Base-by-base conservation (phyloP, 2,329 filamentous ascomycete species). In the Xylariaceae sp. region DNA sequence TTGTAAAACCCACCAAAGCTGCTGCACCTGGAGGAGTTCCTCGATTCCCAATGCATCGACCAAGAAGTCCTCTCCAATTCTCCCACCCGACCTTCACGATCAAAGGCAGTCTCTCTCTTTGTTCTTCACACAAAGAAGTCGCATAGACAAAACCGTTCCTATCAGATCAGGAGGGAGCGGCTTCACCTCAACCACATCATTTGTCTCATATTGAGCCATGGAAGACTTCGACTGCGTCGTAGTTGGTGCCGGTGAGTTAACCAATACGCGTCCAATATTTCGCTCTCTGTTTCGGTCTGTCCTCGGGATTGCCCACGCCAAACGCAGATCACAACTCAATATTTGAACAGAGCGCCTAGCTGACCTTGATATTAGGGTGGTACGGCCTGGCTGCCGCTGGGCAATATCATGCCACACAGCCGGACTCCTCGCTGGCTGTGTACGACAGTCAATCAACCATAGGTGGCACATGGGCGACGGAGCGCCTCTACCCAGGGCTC, bases 401-500 rank as follows among this genome's bases (percentile, higher is more conserved):
- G 72, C 82, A 82, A 18, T 85, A 84, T 68, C 79, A 80, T 56
- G 76, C 83, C 63, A 69, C 86, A 45, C 78, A 88, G 64, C 86
- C 86, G 0, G 69, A 75, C n/a, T 76, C 78, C 56, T 79, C 78
- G 1, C 69, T 89, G 23, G 73, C 79, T 1, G 68, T 90, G 8
- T 73, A 89, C 35, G 88, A 90, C 51, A 73, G 77, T 4, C 77
- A 78, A 9, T 70, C 76, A 10, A 81, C 82, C 0, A 67, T 86
- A 4, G 89, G 89, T 1, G 89, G 89, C 3, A 84, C 85, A 13
- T 92, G 88, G 89, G 82, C 85, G 7, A 76, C 83, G 58, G 76
- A 87, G 44, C 80, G 88, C 1, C 73, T 90, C 0, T 88, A 92
- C 69, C 82, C 85, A 0, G 85, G 83, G 1, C 78, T 93, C 53